These are phyloP conservation scores for Canavalia ensiformis DNA, from an alignment of 306 rosid genomes.

Conservation along the genomic window DNA sequence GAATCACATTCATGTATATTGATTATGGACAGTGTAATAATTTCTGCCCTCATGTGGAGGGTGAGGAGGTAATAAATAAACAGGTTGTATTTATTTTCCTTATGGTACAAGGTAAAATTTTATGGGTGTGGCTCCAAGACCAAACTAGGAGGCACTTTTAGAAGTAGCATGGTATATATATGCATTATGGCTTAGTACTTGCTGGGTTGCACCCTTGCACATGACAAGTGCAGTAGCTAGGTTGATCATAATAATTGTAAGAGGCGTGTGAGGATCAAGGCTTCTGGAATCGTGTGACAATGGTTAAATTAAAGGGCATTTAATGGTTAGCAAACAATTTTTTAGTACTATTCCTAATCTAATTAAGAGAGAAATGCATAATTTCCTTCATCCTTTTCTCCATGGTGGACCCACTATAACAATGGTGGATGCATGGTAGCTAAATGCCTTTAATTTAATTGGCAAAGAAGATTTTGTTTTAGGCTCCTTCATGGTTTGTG, in stretches of 20 bases:
- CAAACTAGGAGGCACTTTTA: background rate
- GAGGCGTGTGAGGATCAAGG: background rate
- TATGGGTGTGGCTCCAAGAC: background rate
- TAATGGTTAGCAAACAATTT: background rate
- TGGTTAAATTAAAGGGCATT: background rate
- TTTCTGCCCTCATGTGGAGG: no score
- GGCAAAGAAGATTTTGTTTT: no score
- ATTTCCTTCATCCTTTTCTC: no score
- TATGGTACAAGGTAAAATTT: background rate
- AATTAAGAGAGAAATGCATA: background rate
- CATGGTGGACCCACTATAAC: no score
- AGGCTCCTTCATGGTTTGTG: no score
- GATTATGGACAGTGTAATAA: no score
- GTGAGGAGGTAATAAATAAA: no score
- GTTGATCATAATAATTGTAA: background rate
- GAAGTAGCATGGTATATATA: no score
- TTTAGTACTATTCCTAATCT: background rate
- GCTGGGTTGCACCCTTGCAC: background rate
- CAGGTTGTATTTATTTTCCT: background rate
- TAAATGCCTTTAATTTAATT: no score
- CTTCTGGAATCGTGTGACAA: background rate
- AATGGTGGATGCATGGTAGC: no score
- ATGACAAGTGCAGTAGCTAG: background rate
- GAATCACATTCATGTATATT: no score
- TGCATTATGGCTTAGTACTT: background rate